phyloP scores from a whole-genome alignment of 495 filamentous ascomycete species.

The Lepraria neglecta region DNA sequence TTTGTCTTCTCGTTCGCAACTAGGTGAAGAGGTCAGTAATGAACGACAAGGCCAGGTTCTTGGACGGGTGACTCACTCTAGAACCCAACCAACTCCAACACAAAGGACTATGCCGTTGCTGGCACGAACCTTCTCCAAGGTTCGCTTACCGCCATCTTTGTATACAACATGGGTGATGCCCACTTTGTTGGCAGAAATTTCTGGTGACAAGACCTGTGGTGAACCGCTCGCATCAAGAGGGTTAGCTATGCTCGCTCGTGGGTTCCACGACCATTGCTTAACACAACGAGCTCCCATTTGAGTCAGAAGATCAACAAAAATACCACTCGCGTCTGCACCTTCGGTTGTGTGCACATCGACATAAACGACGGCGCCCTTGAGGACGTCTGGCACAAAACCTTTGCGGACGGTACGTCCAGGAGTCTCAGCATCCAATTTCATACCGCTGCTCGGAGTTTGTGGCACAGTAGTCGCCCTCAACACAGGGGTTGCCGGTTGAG shows the following conservation, averaged over 20 bases:
- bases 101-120: conserved; percentile 70
- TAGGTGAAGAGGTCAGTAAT: conserved; percentile 34
- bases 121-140: conserved; percentile 77
- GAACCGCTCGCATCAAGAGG: conserved; percentile 4
- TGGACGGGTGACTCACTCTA: conserved; percentile 56
- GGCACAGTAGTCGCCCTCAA: conserved; percentile 18
- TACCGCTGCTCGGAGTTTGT: conserved; percentile 25
- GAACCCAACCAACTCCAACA: conserved; percentile 82
- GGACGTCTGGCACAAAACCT: conserved; percentile 43
- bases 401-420: conserved; percentile 50
- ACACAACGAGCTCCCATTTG: conserved; percentile 84
- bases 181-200: conserved; percentile 46
- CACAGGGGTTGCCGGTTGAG: conserved; percentile 19
- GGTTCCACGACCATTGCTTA: conserved; percentile 82
- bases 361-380: conserved; percentile 74
- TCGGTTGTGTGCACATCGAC: conserved; percentile 91
- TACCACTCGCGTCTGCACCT: conserved; percentile 74
- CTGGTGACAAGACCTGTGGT: conserved; percentile 13
- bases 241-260: conserved; percentile 38
- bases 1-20: conserved; percentile 71
- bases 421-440: conserved; percentile 48
- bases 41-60: conserved; percentile 15
- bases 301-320: conserved; percentile 74
- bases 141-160: conserved; percentile 84
- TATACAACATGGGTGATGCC: conserved; percentile 94